Percentiles rank a stretch among this genome's conserved stretches.
Conservation (phyloP, 2,329 filamentous ascomycete genomes). For the Cercospora sojina region DNA sequence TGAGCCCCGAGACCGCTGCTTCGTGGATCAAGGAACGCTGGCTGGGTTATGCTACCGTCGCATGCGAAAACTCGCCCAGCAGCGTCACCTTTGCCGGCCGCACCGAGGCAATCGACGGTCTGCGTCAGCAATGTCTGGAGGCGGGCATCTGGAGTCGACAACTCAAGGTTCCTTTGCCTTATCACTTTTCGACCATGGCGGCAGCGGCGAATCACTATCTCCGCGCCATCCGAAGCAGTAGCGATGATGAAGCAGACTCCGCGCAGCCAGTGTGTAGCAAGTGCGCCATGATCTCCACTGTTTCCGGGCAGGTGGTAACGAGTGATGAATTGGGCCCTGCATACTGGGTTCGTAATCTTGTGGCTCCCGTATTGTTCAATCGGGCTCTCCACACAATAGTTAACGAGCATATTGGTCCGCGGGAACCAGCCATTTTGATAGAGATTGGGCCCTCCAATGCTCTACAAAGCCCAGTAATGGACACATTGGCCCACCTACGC, state of each 20-base stretch:
- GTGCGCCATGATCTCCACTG: background rate
- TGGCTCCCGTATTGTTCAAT: background rate
- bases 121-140: background rate
- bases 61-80: conserved; percentile 6
- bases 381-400: background rate
- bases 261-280: too few relatives aligned
- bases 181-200: background rate
- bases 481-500: background rate
- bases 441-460: background rate
- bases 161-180: background rate
- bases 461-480: background rate
- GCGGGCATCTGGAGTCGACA: background rate
- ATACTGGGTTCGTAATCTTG: conserved; percentile 7
- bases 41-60: background rate
- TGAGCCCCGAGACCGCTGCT: background rate
- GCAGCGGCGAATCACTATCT: background rate
- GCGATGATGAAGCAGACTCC: background rate
- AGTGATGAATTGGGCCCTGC: background rate
- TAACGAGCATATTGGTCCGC: background rate
- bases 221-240: background rate
- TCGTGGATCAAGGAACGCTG: background rate
- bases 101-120: background rate
- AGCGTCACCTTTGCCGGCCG: conserved; percentile 7
- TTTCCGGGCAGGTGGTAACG: background rate
- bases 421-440: too few relatives aligned